These are phyloP conservation scores for Xerocomus cyaneibrunnescens DNA, from an alignment of 1,284 basidiomycete species.

Conservation along the genomic window DNA sequence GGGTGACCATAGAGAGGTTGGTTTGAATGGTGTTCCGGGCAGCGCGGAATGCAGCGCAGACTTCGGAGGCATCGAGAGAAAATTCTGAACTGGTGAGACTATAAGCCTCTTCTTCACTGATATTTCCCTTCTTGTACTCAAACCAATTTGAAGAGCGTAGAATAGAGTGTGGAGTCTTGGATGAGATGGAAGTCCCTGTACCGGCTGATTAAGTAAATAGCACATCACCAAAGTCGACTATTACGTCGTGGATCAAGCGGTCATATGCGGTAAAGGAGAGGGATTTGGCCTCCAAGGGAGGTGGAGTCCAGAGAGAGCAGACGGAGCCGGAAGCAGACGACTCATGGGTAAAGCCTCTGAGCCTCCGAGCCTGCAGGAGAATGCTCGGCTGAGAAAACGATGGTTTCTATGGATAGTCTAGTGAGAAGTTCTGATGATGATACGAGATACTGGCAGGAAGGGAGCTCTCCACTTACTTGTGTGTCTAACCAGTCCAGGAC, in stretches of 20 bases:
- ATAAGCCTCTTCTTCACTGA: slow-evolving; percentile 18
- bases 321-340: no score
- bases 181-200: slow-evolving; percentile 19
- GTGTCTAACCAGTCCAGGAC: no score
- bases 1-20: slow-evolving; percentile 13
- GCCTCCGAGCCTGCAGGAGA: no score
- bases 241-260: slow-evolving; percentile 24
- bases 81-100: slow-evolving; percentile 13
- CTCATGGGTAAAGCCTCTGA: no score
- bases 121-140: slow-evolving; percentile 26
- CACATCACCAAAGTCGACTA: slow-evolving; percentile 27
- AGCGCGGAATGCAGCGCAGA: slow-evolving; percentile 6
- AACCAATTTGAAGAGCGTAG: slow-evolving; percentile 23
- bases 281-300: slow-evolving; percentile 3
- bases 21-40: slow-evolving; percentile 15
- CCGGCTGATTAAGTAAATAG: slow-evolving; percentile 26
- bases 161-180: slow-evolving; percentile 13
- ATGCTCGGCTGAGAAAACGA: no score
- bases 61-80: slow-evolving; percentile 17
- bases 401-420: no score
- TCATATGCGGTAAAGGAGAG: neutral
- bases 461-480: neutral
- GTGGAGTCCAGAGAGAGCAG: slow-evolving; percentile 3
- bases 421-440: no score
- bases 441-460: no score